phyloP scores from a whole-genome alignment of 768 basidiomycete species.

The Tulasnella sp. region DNA sequence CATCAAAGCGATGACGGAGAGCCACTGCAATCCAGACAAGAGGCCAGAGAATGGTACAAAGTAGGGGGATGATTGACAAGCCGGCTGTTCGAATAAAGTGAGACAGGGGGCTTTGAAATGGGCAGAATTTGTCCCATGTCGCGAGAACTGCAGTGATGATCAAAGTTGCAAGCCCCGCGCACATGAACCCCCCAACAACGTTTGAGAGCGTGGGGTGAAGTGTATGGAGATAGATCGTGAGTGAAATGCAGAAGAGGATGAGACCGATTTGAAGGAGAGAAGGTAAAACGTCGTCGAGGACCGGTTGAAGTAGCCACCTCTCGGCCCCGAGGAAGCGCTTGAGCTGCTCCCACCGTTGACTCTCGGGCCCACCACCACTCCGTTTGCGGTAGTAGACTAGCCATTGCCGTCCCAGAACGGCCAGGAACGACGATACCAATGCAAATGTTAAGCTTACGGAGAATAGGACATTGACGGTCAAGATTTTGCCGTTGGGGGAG shows the following conservation, averaged over 20 bases:
- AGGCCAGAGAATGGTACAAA: too few species aligned
- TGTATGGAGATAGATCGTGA: not conserved
- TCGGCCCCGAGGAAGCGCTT: not conserved
- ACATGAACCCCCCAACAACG: not conserved
- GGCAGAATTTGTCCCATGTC: not conserved
- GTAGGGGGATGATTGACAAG: too few species aligned
- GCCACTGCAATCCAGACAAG: too few species aligned
- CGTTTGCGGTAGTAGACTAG: not conserved
- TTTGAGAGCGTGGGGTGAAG: not conserved
- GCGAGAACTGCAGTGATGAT: not conserved
- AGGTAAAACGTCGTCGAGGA: not conserved
- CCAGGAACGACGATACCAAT: not conserved
- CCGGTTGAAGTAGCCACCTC: not conserved
- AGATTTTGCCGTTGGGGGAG: not conserved
- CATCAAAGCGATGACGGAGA: too few species aligned
- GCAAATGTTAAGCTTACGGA: not conserved
- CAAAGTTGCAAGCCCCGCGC: not conserved
- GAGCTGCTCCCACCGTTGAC: not conserved
- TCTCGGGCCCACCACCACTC: not conserved
- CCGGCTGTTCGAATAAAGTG: not conserved
- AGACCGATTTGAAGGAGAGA: not conserved
- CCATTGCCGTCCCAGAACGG: not conserved
- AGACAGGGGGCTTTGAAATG: not conserved
- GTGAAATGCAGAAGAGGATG: not conserved
- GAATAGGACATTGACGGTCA: slow-evolving; percentile 6